A percentile compares a stretch with the other conserved stretches of the same genome.
phyloP scores from a whole-genome alignment of 1,139 yeast species.

The Blastobotrys capitulatus region DNA sequence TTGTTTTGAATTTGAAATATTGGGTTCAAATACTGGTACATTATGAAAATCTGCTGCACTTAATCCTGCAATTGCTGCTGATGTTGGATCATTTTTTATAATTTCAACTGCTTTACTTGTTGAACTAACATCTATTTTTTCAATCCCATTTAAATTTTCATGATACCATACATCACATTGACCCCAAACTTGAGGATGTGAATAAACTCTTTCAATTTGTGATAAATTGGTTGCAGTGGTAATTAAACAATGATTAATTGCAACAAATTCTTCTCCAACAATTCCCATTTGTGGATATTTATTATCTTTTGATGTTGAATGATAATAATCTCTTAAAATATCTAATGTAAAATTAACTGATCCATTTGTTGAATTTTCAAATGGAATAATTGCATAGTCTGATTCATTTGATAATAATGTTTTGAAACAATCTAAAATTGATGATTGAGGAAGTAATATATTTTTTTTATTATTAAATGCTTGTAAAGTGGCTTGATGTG shows the following conservation, averaged over 20 bases:
- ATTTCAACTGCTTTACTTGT: slow-evolving; percentile 80
- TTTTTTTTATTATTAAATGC: slow-evolving; percentile 46
- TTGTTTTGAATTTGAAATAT: slow-evolving; percentile 63
- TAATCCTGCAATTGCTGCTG: slow-evolving; percentile 54
- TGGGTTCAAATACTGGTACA: slow-evolving; percentile 49
- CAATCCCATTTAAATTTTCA: slow-evolving; percentile 27
- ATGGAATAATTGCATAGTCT: slow-evolving; percentile 79
- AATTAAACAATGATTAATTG: slow-evolving; percentile 74
- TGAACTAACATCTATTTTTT: slow-evolving; percentile 57
- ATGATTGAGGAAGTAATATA: slow-evolving; percentile 22
- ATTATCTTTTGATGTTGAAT: slow-evolving; percentile 12
- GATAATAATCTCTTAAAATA: slow-evolving; percentile 62
- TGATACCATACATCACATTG: slow-evolving; percentile 60
- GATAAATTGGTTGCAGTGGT: slow-evolving; percentile 38
- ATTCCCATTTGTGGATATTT: slow-evolving; percentile 25
- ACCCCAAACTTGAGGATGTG: slow-evolving; percentile 99
- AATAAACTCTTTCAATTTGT: slow-evolving; percentile 54
- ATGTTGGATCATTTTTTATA: slow-evolving; percentile 38
- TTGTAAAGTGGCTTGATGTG: slow-evolving; percentile 84
- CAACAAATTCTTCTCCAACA: slow-evolving; percentile 74
- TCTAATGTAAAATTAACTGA: slow-evolving; percentile 85
- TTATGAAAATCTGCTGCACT: slow-evolving; percentile 62
- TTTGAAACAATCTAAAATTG: slow-evolving; percentile 53
- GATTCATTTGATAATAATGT: slow-evolving; percentile 42
- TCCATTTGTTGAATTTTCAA: slow-evolving; percentile 93